Percentiles rank a stretch among this genome's conserved stretches.
These are phyloP conservation scores for Plasmopara muralis DNA, from an alignment of 352 stramenopile species.

Conservation along the genomic window DNA sequence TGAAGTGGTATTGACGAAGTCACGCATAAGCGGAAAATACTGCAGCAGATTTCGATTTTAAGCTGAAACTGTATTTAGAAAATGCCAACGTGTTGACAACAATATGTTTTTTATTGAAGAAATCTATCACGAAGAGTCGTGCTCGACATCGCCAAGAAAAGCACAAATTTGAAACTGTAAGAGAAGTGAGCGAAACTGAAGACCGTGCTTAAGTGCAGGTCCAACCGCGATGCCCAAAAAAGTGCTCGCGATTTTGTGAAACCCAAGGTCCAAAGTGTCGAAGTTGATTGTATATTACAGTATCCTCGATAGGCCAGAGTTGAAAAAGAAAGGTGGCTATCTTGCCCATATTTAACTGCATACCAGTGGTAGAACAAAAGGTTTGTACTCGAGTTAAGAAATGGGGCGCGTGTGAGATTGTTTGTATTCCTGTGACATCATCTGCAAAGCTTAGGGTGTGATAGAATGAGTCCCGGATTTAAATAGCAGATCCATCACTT, in stretches of 20 bases:
- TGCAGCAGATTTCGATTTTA: no score
- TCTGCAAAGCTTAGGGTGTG: background rate
- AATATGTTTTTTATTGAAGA: no score
- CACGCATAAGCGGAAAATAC: background rate
- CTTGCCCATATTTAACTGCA: background rate
- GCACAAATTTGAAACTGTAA: background rate
- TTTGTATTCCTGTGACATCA: background rate
- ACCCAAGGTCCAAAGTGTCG: background rate
- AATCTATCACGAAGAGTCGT: background rate
- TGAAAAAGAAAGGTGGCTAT: background rate
- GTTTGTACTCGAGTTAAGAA: background rate
- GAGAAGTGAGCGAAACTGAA: background rate
- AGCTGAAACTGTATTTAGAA: no score
- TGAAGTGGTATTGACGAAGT: background rate
- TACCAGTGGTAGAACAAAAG: background rate
- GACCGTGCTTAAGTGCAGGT: background rate
- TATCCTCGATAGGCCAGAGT: background rate
- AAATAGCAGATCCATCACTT: background rate
- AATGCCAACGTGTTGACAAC: no score
- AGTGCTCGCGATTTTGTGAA: background rate
- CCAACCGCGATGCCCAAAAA: background rate
- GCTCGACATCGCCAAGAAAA: background rate
- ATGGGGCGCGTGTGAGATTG: background rate
- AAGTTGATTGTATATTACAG: background rate
- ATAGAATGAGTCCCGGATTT: background rate